Conservation (phyloP, 768 basidiomycete genomes). For the Saitozyma podzolica region DNA sequence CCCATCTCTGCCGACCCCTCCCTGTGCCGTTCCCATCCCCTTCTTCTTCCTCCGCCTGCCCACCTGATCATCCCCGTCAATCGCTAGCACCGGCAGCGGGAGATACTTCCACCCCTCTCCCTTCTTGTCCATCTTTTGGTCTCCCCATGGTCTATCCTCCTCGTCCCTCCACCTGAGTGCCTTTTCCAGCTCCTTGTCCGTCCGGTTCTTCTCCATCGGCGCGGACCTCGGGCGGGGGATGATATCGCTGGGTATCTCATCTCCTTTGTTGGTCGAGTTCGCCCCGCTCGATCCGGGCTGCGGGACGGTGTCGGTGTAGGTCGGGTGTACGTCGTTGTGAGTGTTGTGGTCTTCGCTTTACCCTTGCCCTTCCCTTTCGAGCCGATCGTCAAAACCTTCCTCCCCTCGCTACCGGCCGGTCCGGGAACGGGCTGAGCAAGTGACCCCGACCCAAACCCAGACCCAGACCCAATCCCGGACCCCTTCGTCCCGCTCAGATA, state of each 20-base stretch:
- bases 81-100: slow-evolving; percentile 18
- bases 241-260: slow-evolving; percentile 21
- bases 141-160: slow-evolving; percentile 41
- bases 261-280: slow-evolving; percentile 11
- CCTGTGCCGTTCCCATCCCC: slow-evolving; percentile 34
- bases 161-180: slow-evolving; percentile 34
- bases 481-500: slow-evolving; percentile 5
- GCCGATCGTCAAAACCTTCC: slow-evolving; percentile 41
- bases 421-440: not conserved
- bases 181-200: slow-evolving; percentile 38
- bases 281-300: slow-evolving; percentile 4
- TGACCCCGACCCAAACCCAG: too few relatives aligned
- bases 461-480: too few relatives aligned
- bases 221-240: slow-evolving; percentile 24
- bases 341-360: slow-evolving; percentile 31
- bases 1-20: slow-evolving; percentile 36
- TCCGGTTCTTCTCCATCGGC: slow-evolving; percentile 21
- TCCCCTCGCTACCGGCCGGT: not conserved
- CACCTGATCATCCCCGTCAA: slow-evolving; percentile 20
- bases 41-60: slow-evolving; percentile 24
- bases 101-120: slow-evolving; percentile 37
- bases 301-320: slow-evolving; percentile 1
- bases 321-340: slow-evolving; percentile 38
- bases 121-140: slow-evolving; percentile 26
- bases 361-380: slow-evolving; percentile 28